Evolutionary conservation across 2,329 filamentous ascomycete species (phyloP).

Genomic region (Macrophomina tecta): DNA sequence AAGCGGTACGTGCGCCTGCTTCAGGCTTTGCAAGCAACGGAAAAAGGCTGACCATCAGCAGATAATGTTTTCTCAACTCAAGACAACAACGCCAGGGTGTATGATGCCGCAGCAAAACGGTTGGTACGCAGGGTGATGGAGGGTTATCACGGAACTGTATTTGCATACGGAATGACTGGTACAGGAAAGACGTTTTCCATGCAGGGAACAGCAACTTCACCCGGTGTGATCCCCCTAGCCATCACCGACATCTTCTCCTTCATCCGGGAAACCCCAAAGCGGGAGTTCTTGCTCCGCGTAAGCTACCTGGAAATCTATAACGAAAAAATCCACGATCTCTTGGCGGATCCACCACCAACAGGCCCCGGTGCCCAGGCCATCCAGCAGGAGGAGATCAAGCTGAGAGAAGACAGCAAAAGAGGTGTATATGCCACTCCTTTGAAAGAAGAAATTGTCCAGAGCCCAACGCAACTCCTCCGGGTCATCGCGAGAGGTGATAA

Average conservation of each 20-base stretch:
- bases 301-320: conserved; percentile 99
- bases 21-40: conserved; percentile 20
- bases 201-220: conserved; percentile 95
- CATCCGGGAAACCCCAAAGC: conserved; percentile 92
- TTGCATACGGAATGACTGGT: conserved; percentile 98
- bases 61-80: conserved; percentile 96
- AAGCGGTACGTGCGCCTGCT: conserved; percentile 70
- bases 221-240: conserved; percentile 93
- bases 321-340: conserved; percentile 91
- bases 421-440: conserved; percentile 95
- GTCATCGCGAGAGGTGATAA: conserved; percentile 96
- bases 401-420: conserved; percentile 93
- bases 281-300: conserved; percentile 92
- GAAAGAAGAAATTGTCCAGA: conserved; percentile 98
- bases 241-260: conserved; percentile 99
- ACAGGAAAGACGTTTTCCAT: conserved; percentile 99
- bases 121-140: conserved; percentile 97
- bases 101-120: conserved; percentile 91
- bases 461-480: conserved; percentile 89
- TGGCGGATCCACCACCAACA: conserved; percentile 72
- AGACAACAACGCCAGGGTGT: conserved; percentile 93
- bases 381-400: conserved; percentile 90
- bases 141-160: conserved; percentile 97
- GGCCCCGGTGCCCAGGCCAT: conserved; percentile 52
- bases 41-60: conserved; percentile 45